Percentiles rank a stretch among this genome's conserved stretches.
Evolutionary conservation across 306 rosid genomes (phyloP).

Genomic region (Hippophae rhamnoides): DNA sequence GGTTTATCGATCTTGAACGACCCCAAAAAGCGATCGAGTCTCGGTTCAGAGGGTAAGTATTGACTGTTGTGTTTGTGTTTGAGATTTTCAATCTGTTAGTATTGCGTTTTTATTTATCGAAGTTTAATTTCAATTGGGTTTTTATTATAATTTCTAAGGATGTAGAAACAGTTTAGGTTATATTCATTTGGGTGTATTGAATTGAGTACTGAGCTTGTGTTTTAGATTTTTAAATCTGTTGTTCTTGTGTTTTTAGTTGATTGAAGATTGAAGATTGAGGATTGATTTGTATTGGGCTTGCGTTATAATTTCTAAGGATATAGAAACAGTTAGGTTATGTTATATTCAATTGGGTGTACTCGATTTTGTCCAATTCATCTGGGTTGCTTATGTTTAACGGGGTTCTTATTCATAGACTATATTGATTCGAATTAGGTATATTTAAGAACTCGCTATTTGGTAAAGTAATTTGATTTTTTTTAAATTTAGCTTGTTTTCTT

Average conservation of each 20-base stretch:
- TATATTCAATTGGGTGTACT: too few relatives aligned
- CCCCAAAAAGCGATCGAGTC: conserved; percentile 54
- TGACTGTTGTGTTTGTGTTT: neutral
- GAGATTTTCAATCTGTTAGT: conserved; percentile 8
- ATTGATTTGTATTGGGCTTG: too few relatives aligned
- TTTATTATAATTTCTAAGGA: conserved; percentile 10
- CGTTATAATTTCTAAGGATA: too few relatives aligned
- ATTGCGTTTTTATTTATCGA: neutral
- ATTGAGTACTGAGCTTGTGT: too few relatives aligned
- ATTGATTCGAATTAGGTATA: neutral
- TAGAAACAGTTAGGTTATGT: too few relatives aligned
- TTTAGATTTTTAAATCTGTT: too few relatives aligned
- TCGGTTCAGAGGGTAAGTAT: conserved; percentile 67
- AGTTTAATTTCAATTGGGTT: neutral
- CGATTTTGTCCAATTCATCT: too few relatives aligned
- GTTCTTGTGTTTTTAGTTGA: too few relatives aligned
- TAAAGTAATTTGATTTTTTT: conserved; percentile 2
- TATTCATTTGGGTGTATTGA: neutral
- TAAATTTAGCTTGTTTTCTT: neutral
- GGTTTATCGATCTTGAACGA: conserved; percentile 83
- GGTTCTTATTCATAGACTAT: too few relatives aligned
- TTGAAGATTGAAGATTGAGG: too few relatives aligned
- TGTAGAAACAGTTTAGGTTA: neutral
- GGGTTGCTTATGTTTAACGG: too few relatives aligned
- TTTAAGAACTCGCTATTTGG: neutral